These are phyloP conservation scores for Puccinia hordei DNA, from an alignment of 1,284 basidiomycete genomes.

Conservation along the genomic window DNA sequence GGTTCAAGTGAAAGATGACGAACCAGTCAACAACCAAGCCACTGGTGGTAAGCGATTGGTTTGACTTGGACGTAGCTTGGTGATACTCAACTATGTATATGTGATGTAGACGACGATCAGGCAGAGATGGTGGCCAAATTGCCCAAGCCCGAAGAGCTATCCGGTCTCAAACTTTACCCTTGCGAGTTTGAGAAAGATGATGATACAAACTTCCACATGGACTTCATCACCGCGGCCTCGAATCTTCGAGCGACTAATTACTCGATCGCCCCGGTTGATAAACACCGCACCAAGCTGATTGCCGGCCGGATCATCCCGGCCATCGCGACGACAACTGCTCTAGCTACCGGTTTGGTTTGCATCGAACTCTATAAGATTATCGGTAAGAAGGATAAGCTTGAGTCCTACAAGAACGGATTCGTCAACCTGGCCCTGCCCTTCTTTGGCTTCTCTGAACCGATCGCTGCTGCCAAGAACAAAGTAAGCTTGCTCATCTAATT, in stretches of 20 bases:
- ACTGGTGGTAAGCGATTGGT: constrained; percentile 53
- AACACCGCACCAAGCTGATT: constrained; percentile 95
- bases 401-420: constrained; percentile 98
- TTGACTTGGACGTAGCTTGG: not conserved
- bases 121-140: constrained; percentile 69
- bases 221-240: constrained; percentile 97
- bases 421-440: constrained; percentile 97
- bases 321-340: constrained; percentile 95
- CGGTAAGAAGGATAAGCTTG: constrained; percentile 87
- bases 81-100: not conserved
- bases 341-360: constrained; percentile 92
- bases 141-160: constrained; percentile 84
- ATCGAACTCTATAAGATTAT: constrained; percentile 98
- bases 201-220: constrained; percentile 96
- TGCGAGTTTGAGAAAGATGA: constrained; percentile 99
- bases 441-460: constrained; percentile 98
- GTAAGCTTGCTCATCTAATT: not conserved
- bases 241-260: constrained; percentile 98
- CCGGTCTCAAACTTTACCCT: constrained; percentile 89
- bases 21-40: constrained; percentile 70
- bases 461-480: constrained; percentile 85
- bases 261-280: constrained; percentile 81
- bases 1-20: constrained; percentile 92
- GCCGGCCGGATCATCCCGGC: constrained; percentile 99
- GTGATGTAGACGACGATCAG: constrained; percentile 62